These are phyloP conservation scores for Tardiomyces blankii DNA, from an alignment of 1,139 yeast genomes.

Conservation along the genomic window DNA sequence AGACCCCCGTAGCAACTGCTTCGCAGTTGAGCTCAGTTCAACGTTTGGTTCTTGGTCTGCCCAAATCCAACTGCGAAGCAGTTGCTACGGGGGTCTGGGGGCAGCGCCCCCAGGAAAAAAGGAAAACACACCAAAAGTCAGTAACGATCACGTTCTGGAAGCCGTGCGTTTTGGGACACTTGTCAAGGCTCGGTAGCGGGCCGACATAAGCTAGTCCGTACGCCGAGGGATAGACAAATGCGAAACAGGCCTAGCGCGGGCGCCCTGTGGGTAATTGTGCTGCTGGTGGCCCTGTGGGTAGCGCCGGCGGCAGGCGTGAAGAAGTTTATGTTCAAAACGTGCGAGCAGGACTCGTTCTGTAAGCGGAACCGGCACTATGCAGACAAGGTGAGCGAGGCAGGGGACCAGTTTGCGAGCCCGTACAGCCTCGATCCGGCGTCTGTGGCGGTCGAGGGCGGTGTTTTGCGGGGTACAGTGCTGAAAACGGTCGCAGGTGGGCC, in stretches of 20 bases:
- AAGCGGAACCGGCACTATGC: constrained; percentile 70
- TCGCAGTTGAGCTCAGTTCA: too few relatives aligned
- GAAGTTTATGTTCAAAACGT: constrained; percentile 62
- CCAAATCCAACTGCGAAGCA: too few relatives aligned
- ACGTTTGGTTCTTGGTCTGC: too few relatives aligned
- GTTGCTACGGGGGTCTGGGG: too few relatives aligned
- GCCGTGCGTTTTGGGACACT: too few relatives aligned
- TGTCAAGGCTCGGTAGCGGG: too few relatives aligned
- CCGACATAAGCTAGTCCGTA: neutral
- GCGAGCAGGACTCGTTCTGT: constrained; percentile 81
- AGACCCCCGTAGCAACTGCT: too few relatives aligned
- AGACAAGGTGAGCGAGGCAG: constrained; percentile 26
- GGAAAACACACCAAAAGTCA: too few relatives aligned
- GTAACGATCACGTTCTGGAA: too few relatives aligned
- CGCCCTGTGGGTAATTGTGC: neutral
- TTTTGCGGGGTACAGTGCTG: constrained; percentile 34
- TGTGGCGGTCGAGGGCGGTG: constrained; percentile 24
- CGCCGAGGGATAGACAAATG: neutral
- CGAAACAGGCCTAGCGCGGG: neutral
- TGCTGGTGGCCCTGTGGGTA: constrained; percentile 8
- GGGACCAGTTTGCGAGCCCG: constrained; percentile 29
- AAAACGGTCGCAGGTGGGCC: constrained; percentile 29
- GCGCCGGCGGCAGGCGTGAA: constrained; percentile 39
- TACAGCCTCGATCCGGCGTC: constrained; percentile 43
- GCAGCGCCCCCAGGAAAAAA: too few relatives aligned